phyloP scores from a whole-genome alignment of 1,139 yeast species.

The Pichia sp. region DNA sequence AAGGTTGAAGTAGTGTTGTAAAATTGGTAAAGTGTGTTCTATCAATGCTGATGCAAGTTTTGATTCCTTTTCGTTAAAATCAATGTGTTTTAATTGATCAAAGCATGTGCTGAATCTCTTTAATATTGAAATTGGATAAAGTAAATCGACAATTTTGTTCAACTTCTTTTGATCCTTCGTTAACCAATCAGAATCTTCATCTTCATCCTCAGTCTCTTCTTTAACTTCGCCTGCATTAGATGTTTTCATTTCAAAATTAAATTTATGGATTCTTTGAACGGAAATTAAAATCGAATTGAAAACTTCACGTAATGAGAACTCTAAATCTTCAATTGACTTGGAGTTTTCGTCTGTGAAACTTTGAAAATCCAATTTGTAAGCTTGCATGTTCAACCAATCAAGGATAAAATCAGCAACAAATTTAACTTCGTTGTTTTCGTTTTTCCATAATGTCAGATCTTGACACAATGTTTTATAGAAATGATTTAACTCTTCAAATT shows the following conservation, averaged over 20 bases:
- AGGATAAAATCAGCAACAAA: conserved; percentile 45
- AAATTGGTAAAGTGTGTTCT: conserved; percentile 50
- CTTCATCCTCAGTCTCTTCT: conserved; percentile 11
- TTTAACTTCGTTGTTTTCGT: conserved; percentile 25
- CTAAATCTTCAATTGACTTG: conserved; percentile 36
- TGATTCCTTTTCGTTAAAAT: conserved; percentile 35
- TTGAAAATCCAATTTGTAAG: conserved; percentile 25
- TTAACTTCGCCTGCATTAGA: not conserved
- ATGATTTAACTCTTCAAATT: conserved; percentile 6
- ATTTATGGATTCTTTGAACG: conserved; percentile 49
- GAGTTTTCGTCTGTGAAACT: conserved; percentile 15
- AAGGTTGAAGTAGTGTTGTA: conserved; percentile 48
- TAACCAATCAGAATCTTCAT: conserved; percentile 64
- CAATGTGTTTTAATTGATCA: conserved; percentile 27
- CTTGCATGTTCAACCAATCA: conserved; percentile 33
- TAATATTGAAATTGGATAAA: conserved; percentile 30
- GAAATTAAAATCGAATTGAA: conserved; percentile 60
- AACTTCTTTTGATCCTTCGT: conserved; percentile 42
- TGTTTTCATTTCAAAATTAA: conserved; percentile 29
- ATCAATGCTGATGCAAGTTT: conserved; percentile 29
- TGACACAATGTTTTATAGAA: conserved; percentile 21
- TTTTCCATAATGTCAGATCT: conserved; percentile 31
- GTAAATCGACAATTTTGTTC: conserved; percentile 32
- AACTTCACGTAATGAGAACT: conserved; percentile 42
- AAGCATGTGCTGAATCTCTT: conserved; percentile 33